Evolutionary conservation across 2,329 filamentous ascomycete genomes (phyloP), one percentile per base, ranked within the genome.

Genomic region (Zelopaecilomyces penicillatus): DNA sequence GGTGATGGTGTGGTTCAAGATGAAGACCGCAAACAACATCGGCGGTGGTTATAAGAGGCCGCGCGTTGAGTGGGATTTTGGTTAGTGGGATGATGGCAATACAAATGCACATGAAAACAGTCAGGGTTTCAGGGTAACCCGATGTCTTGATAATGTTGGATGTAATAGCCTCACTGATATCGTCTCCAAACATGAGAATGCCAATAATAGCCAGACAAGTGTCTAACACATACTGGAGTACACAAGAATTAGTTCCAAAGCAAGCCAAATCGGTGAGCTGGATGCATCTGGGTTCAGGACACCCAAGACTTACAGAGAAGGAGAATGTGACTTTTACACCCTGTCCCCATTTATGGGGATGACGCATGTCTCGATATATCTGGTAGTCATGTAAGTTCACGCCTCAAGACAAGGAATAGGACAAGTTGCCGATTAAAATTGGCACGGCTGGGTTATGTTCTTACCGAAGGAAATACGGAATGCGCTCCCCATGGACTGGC

Each of bases 71-170:
- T 0, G 90, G 89, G n/a, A 96, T 82, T 66, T 98, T 98, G 32
- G 91, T 96, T 42, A 98, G 70, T 1, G 91, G 93, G 51, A 97
- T 95, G 59, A 96, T 89, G 58, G 85, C 85, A 54, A 97, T 86
- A 63, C 90, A 91, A 50, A 87, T 71, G 52, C 88, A 88, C 63
- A 96, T 85, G 53, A 91, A 71, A 39, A 91, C 67, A n/a, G 82
- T 87, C 35, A 95, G 65, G 1, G 70, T 74, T 9, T 76, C 68
- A 1, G 91, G 87, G 60, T 95, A 96, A 43, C 83, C 83, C 5
- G 74, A 65, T 1, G 80, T 84, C 42, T 76, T 71, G 52, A 97
- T 78, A 48, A 98, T 83, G 65, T 95, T 97, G 57, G 85, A 84
- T 0, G 93, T 96, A 60, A 97, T 83, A 63, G 94, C 88, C 51